Conservation (phyloP, 1,139 yeast genomes). For the Debaryomyces nepalensis region DNA sequence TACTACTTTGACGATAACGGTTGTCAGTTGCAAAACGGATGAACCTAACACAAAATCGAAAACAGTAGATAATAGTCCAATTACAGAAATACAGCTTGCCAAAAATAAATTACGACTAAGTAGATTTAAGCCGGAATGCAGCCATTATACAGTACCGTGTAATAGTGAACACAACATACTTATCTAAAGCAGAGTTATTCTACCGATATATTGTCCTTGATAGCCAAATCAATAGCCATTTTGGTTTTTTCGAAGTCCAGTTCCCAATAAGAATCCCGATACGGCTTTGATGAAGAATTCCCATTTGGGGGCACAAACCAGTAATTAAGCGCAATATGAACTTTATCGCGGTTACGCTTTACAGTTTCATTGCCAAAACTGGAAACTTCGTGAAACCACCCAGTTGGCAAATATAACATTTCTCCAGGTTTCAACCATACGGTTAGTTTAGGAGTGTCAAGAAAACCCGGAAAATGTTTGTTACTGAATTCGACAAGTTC, state of each 20-base stretch:
- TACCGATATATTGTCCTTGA: not conserved
- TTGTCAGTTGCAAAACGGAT: no score
- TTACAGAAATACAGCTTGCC: not conserved
- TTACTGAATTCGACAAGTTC: slow-evolving; percentile 34
- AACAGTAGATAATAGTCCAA: not conserved
- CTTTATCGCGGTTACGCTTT: slow-evolving; percentile 25
- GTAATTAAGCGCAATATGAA: slow-evolving; percentile 69
- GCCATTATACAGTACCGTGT: not conserved
- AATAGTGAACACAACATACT: not conserved
- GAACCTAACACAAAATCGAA: not conserved
- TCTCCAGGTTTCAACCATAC: slow-evolving; percentile 64
- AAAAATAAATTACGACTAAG: not conserved
- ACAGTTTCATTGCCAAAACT: slow-evolving; percentile 50
- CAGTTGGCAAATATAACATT: slow-evolving; percentile 71
- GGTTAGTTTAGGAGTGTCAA: slow-evolving; percentile 42
- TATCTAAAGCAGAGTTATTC: not conserved
- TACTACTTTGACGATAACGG: no score
- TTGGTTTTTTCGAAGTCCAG: slow-evolving; percentile 43
- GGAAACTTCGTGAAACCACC: slow-evolving; percentile 84
- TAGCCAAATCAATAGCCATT: slow-evolving; percentile 11
- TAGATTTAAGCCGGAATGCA: not conserved
- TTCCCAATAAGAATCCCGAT: slow-evolving; percentile 55
- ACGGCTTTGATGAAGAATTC: slow-evolving; percentile 33
- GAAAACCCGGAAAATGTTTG: slow-evolving; percentile 52
- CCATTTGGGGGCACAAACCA: slow-evolving; percentile 74